These are phyloP conservation scores for Stagonosporopsis cucurbitacearum DNA, from an alignment of 2,329 filamentous ascomycete genomes.

Conservation along the genomic window DNA sequence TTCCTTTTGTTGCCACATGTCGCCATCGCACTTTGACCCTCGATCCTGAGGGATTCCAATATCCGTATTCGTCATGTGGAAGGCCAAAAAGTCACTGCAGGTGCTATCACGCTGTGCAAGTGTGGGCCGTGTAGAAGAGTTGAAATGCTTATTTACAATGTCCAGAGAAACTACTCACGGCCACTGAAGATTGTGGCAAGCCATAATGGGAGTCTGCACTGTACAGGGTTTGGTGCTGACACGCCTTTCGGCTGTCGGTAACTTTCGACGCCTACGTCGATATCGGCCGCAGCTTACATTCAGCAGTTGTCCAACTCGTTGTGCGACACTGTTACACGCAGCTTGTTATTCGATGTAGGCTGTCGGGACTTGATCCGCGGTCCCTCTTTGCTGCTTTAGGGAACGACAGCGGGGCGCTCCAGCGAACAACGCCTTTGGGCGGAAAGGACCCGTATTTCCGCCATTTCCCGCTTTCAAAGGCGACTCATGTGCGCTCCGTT, in stretches of 20 bases:
- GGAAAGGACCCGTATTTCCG: background rate
- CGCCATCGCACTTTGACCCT: no score
- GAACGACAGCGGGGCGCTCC: constrained; percentile 6
- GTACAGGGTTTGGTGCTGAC: no score
- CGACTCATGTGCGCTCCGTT: background rate
- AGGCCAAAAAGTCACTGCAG: no score
- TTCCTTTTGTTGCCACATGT: background rate
- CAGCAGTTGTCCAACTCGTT: background rate
- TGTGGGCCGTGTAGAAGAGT: no score
- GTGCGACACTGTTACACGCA: no score
- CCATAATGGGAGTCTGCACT: no score
- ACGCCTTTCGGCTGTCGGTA: background rate
- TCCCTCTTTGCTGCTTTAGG: background rate
- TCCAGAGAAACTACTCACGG: no score
- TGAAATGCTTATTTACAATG: no score
- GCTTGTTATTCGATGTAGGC: constrained; percentile 3
- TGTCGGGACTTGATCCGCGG: constrained; percentile 1
- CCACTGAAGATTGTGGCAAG: background rate
- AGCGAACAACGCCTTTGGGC: background rate
- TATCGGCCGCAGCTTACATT: background rate
- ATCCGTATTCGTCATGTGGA: no score
- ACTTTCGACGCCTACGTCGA: background rate
- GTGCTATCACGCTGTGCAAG: no score
- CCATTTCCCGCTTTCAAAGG: background rate
- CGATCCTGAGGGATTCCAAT: no score